Evolutionary conservation across 2,329 filamentous ascomycete species (phyloP).

Genomic region (Pseudogymnoascus sp.): DNA sequence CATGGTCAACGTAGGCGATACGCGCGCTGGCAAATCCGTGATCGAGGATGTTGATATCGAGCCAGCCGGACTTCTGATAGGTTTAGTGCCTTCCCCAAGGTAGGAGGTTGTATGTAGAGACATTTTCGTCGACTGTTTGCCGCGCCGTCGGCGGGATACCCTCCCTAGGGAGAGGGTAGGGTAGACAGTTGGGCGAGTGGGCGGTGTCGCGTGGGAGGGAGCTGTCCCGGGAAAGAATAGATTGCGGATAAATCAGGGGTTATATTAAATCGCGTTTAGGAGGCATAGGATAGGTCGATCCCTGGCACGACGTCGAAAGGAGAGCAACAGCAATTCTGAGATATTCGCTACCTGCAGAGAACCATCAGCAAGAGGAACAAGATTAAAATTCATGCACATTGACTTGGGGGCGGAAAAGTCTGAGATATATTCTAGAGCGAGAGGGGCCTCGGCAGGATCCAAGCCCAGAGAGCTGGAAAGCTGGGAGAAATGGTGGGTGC

Average conservation of each 20-base stretch:
- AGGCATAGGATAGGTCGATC: background rate
- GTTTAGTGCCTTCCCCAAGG: background rate
- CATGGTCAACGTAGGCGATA: conserved; percentile 35
- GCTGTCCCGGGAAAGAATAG: conserved; percentile 1
- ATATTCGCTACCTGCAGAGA: conserved; percentile 1
- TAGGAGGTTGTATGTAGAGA: background rate
- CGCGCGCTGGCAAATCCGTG: background rate
- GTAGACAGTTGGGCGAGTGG: background rate
- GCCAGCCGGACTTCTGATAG: background rate
- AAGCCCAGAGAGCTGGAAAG: background rate
- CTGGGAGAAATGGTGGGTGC: background rate
- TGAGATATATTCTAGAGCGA: background rate
- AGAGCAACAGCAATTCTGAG: background rate
- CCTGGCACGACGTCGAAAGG: background rate
- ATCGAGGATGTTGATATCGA: conserved; percentile 1
- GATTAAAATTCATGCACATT: background rate
- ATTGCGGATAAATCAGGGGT: conserved; percentile 1
- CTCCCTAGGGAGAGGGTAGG: background rate
- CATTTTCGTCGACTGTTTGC: background rate
- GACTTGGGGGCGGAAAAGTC: background rate
- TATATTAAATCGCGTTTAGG: background rate
- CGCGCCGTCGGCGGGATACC: background rate
- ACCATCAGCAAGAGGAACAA: conserved; percentile 1
- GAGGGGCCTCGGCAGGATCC: background rate
- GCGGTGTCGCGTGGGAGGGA: conserved; percentile 2